Evolutionary conservation across 2,329 filamentous ascomycete genomes (phyloP).

Genomic region (Chalaropsis ovoidea): DNA sequence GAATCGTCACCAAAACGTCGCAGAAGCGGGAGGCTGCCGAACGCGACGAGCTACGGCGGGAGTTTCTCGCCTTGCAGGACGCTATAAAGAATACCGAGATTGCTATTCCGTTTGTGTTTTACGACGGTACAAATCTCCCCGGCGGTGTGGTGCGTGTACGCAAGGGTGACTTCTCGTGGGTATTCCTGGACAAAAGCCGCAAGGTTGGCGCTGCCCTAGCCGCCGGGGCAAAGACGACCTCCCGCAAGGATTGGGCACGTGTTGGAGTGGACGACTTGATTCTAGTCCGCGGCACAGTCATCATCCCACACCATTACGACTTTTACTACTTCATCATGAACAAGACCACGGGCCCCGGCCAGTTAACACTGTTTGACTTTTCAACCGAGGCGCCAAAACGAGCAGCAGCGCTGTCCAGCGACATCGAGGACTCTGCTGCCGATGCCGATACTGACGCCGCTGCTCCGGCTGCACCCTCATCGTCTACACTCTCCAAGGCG

Average conservation of each 20-base stretch:
- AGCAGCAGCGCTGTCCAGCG: background rate
- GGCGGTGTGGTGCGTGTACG: conserved; percentile 76
- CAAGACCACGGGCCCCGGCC: conserved; percentile 62
- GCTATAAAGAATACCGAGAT: conserved; percentile 83
- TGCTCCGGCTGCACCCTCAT: conserved; percentile 7
- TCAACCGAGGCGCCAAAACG: conserved; percentile 37
- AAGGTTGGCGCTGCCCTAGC: conserved; percentile 80
- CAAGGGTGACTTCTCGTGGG: conserved; percentile 87
- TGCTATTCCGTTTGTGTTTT: conserved; percentile 89
- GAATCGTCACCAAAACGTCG: conserved; percentile 58
- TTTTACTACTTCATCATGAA: conserved; percentile 97
- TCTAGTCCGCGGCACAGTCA: conserved; percentile 79
- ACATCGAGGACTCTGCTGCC: conserved; percentile 22
- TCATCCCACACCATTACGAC: conserved; percentile 96
- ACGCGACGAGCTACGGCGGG: conserved; percentile 65
- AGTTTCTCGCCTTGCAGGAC: conserved; percentile 76
- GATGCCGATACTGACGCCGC: conserved; percentile 24
- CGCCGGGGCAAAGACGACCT: conserved; percentile 58
- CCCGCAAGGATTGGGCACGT: conserved; percentile 71
- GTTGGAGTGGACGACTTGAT: conserved; percentile 93
- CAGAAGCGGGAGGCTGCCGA: conserved; percentile 69
- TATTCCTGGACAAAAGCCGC: conserved; percentile 82
- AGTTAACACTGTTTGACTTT: conserved; percentile 68
- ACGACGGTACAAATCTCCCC: conserved; percentile 83
- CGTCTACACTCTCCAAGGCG: conserved; percentile 30